Evolutionary conservation across 768 basidiomycete species (phyloP).

Genomic region (Kondoa malvinella): DNA sequence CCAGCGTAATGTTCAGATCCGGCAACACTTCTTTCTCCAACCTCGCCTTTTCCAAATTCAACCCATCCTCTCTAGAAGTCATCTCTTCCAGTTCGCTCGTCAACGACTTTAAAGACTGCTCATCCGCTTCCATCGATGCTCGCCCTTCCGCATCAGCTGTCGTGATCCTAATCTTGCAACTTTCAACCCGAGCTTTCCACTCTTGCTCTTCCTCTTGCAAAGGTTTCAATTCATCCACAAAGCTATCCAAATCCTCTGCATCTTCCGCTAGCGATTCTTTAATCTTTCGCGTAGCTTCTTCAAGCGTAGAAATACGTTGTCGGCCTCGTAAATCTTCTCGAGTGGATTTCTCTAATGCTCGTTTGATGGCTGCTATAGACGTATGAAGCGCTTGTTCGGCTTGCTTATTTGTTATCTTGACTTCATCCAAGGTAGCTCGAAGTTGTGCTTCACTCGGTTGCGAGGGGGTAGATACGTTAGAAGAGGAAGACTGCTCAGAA

Average conservation of each 20-base stretch:
- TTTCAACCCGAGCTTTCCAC: constrained; percentile 3
- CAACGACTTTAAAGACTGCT: constrained; percentile 7
- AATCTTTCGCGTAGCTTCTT: constrained; percentile 14
- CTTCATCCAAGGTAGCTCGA: constrained; percentile 8
- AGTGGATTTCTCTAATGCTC: constrained; percentile 15
- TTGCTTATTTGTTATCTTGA: constrained; percentile 9
- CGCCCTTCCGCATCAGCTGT: constrained; percentile 6
- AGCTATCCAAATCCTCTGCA: constrained; percentile 2
- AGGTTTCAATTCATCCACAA: constrained; percentile 9
- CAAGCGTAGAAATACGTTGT: constrained; percentile 16
- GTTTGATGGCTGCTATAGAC: constrained; percentile 13
- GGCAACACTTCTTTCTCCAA: constrained; percentile 3
- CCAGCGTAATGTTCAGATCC: background rate
- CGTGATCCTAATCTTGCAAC: background rate
- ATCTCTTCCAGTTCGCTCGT: constrained; percentile 8
- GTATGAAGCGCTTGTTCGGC: constrained; percentile 10
- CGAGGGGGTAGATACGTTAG: background rate
- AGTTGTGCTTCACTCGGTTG: constrained; percentile 8
- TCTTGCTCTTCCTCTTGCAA: constrained; percentile 7
- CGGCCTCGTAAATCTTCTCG: constrained; percentile 14
- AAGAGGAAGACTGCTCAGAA: background rate
- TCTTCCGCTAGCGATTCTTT: constrained; percentile 13
- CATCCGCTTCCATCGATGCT: constrained; percentile 11
- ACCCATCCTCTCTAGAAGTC: constrained; percentile 11
- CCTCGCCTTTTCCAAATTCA: constrained; percentile 12